phyloP scores from a whole-genome alignment of 176 grass and related monocot genomes.

The Oryza rufipogon region DNA sequence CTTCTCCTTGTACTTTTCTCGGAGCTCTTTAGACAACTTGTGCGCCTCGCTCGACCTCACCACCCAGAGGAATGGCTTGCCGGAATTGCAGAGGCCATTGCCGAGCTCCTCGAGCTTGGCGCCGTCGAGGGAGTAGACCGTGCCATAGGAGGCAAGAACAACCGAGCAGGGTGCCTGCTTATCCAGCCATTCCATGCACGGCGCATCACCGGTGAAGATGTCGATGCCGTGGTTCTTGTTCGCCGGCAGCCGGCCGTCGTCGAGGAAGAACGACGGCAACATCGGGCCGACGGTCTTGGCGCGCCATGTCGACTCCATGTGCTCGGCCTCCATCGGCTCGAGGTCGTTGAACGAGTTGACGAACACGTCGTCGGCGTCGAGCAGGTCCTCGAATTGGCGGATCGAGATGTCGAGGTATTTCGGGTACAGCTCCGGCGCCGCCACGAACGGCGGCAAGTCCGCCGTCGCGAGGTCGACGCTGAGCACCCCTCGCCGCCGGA shows the following conservation, averaged over 20 bases:
- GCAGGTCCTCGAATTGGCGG: conserved; percentile 23
- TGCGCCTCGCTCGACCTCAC: neutral
- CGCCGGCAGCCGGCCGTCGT: conserved; percentile 8
- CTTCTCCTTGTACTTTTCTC: neutral
- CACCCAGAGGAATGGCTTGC: conserved; percentile 31
- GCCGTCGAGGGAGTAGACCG: neutral
- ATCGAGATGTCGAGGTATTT: neutral
- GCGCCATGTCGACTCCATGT: conserved; percentile 34
- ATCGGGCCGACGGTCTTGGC: conserved; percentile 52
- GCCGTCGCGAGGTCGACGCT: neutral
- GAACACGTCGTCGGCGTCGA: conserved; percentile 35
- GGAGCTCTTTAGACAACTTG: conserved; percentile 1
- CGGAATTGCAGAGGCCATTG: neutral
- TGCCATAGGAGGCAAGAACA: conserved; percentile 45
- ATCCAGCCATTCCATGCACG: conserved; percentile 45
- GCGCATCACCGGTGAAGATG: neutral
- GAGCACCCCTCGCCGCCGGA: neutral
- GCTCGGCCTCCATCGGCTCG: conserved; percentile 41
- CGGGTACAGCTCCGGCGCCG: neutral
- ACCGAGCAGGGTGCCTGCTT: conserved; percentile 36
- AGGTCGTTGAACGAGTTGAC: conserved; percentile 34
- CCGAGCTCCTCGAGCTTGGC: conserved; percentile 40
- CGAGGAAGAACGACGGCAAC: conserved; percentile 36
- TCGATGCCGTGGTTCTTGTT: conserved; percentile 46
- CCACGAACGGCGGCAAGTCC: conserved; percentile 40